phyloP scores from a whole-genome alignment of 208 protist genomes.

The Acanthamoeba castellanii region DNA sequence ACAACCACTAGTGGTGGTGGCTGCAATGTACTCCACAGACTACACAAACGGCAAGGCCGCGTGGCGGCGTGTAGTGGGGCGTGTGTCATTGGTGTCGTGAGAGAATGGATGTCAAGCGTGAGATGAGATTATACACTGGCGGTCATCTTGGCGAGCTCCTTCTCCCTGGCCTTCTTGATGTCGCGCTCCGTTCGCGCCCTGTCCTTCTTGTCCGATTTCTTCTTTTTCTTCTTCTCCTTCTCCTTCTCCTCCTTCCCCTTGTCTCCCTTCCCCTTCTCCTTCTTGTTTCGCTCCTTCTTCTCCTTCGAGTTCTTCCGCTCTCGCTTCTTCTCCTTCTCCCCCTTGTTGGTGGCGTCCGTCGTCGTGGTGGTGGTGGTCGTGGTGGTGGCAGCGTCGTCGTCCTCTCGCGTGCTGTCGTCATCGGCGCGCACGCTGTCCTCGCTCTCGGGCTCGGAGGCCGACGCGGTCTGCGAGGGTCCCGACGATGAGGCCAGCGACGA shows the following conservation, averaged over 20 bases:
- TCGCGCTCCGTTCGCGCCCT: neutral
- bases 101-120: neutral
- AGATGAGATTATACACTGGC: slow-evolving; percentile 39
- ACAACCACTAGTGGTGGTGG: no score
- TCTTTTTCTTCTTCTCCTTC: slow-evolving; percentile 51
- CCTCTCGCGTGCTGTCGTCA: slow-evolving; percentile 19
- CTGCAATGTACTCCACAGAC: no score
- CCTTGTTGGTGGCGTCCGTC: neutral
- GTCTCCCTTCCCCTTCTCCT: neutral
- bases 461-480: neutral
- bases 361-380: neutral
- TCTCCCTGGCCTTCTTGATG: neutral
- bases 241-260: slow-evolving; percentile 30
- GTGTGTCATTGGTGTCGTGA: neutral
- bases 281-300: neutral
- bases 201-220: slow-evolving; percentile 52
- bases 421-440: neutral
- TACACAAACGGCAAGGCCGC: no score
- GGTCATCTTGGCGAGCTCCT: neutral
- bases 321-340: no score
- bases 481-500: slow-evolving; percentile 44
- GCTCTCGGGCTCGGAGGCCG: neutral
- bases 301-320: slow-evolving; percentile 52
- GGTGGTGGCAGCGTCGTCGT: neutral
- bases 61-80: no score